These are phyloP conservation scores for Leccinum fibrillosum DNA, from an alignment of 768 basidiomycete species.

Conservation along the genomic window DNA sequence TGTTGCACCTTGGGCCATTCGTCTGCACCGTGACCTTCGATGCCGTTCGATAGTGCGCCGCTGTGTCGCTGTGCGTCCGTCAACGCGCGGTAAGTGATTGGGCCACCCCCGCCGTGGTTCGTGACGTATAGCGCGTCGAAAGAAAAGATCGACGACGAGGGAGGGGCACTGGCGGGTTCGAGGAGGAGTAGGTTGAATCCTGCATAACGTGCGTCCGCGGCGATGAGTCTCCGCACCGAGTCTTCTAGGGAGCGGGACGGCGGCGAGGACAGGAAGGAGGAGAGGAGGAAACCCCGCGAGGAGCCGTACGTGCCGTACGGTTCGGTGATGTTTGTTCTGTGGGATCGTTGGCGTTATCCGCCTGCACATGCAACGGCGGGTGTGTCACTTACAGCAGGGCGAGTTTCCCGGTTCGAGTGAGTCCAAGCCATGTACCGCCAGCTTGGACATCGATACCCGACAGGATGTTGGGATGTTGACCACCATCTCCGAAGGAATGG, in stretches of 20 bases:
- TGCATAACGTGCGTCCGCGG: conserved; percentile 54
- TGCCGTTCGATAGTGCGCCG: conserved; percentile 72
- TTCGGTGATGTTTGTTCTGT: conserved; percentile 86
- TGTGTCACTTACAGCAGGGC: conserved; percentile 61
- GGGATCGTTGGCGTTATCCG: background rate
- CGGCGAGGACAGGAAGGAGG: conserved; percentile 62
- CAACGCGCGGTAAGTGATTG: conserved; percentile 53
- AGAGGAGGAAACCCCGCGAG: conserved; percentile 67
- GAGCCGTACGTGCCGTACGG: conserved; percentile 43
- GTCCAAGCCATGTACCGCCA: conserved; percentile 83
- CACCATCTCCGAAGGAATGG: conserved; percentile 53
- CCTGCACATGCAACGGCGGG: background rate
- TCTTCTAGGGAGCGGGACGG: conserved; percentile 45
- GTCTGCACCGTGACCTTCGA: conserved; percentile 58
- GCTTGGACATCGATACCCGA: conserved; percentile 73
- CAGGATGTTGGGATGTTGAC: conserved; percentile 41
- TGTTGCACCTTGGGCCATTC: conserved; percentile 74
- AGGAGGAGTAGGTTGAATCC: conserved; percentile 82
- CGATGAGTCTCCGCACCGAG: conserved; percentile 44
- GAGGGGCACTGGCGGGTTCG: conserved; percentile 31
- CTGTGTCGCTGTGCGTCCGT: conserved; percentile 43
- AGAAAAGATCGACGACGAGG: conserved; percentile 23
- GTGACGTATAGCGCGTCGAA: conserved; percentile 61
- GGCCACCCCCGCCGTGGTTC: conserved; percentile 68
- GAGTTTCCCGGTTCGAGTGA: conserved; percentile 60